phyloP scores from a whole-genome alignment of 1,284 basidiomycete species.

The Puccinia polysora region DNA sequence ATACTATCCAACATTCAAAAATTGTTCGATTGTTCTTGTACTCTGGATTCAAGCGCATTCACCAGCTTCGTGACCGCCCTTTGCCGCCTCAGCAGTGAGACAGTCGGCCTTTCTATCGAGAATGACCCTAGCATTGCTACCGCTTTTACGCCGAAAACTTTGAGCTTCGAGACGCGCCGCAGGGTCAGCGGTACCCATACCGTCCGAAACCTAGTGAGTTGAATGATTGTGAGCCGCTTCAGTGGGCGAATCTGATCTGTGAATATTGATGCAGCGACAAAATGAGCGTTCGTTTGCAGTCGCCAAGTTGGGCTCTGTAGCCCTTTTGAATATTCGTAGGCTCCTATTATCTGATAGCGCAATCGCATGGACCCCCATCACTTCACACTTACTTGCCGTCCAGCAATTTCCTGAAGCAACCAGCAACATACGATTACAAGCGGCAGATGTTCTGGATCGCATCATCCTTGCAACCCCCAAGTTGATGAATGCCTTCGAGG shows the following conservation, averaged over 20 bases:
- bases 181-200: conserved; percentile 74
- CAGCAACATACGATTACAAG: conserved; percentile 76
- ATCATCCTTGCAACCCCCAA: conserved; percentile 66
- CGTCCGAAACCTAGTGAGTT: conserved; percentile 66
- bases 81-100: conserved; percentile 48
- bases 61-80: conserved; percentile 29
- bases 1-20: conserved; percentile 34
- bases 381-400: conserved; percentile 70
- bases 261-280: conserved; percentile 42
- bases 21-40: conserved; percentile 40
- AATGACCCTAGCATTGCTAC: conserved; percentile 32
- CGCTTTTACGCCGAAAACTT: conserved; percentile 44
- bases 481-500: conserved; percentile 53
- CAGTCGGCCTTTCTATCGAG: conserved; percentile 38
- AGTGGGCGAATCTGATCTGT: background rate
- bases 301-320: conserved; percentile 72
- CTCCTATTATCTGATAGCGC: conserved; percentile 72
- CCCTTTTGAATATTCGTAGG: conserved; percentile 74
- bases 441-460: conserved; percentile 76
- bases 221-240: background rate
- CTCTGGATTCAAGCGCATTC: conserved; percentile 34
- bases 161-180: conserved; percentile 53
- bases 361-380: conserved; percentile 79
- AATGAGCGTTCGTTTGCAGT: conserved; percentile 68
- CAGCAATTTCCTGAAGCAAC: conserved; percentile 66